Percentiles rank a stretch among this genome's conserved stretches.
Conservation (phyloP, 345 rosid genomes). For the Diplotaxis tenuifolia region DNA sequence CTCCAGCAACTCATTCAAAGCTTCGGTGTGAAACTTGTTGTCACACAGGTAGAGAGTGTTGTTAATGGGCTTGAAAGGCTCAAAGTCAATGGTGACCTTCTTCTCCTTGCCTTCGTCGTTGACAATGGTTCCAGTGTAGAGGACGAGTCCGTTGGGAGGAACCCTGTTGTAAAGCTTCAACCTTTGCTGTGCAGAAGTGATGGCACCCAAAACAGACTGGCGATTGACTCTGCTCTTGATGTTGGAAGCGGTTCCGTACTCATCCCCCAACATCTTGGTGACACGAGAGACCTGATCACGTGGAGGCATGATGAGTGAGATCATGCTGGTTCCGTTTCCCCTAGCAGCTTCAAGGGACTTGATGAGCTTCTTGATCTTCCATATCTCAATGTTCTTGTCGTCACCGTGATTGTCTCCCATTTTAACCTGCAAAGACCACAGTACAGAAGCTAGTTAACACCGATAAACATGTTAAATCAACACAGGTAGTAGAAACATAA, state of each 20-base stretch:
- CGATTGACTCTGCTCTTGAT: conserved; percentile 50
- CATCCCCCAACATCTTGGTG: conserved; percentile 45
- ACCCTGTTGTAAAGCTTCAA: conserved; percentile 46
- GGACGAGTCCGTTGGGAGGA: conserved; percentile 48
- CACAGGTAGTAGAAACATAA: background rate
- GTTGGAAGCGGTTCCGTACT: conserved; percentile 47
- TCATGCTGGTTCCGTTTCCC: conserved; percentile 49
- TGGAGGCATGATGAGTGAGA: conserved; percentile 45
- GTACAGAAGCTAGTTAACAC: background rate
- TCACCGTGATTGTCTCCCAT: conserved; percentile 41
- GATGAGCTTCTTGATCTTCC: conserved; percentile 48
- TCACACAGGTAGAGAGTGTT: conserved; percentile 44
- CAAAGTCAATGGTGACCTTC: conserved; percentile 47
- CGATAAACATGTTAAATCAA: background rate
- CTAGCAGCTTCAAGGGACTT: conserved; percentile 42
- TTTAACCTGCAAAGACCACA: background rate
- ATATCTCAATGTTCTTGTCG: conserved; percentile 43
- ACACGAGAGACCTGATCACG: conserved; percentile 49
- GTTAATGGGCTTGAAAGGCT: conserved; percentile 42
- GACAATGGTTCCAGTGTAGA: conserved; percentile 43
- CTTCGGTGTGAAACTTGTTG: conserved; percentile 30
- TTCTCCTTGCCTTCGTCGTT: conserved; percentile 46
- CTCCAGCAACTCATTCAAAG: conserved; percentile 23
- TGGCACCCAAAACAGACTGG: conserved; percentile 47
- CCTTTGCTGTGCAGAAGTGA: conserved; percentile 44